A percentile compares a stretch with the other conserved stretches of the same genome.
Evolutionary conservation across 148 eudicot genomes (phyloP).

Genomic region (Oxyria digyna): DNA sequence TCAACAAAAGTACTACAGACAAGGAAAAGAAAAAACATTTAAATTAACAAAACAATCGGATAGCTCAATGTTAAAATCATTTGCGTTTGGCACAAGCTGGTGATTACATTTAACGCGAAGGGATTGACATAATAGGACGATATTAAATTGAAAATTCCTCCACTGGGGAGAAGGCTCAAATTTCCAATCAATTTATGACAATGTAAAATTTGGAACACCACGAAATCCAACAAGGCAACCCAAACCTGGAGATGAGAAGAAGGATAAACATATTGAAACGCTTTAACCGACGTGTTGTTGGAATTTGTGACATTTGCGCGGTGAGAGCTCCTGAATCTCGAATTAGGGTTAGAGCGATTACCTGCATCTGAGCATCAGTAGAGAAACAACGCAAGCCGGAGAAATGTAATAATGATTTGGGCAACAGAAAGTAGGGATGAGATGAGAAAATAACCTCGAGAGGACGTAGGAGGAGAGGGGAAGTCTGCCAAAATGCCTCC

Average conservation of each 20-base stretch:
- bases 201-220: not conserved
- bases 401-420: not conserved
- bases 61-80: not conserved
- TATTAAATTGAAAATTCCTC: not conserved
- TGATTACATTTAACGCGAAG: not conserved
- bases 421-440: not conserved
- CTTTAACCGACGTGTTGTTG: slow-evolving; percentile 16
- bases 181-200: not conserved
- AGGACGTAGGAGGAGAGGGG: slow-evolving; percentile 22
- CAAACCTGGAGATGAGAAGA: slow-evolving; percentile 29
- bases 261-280: slow-evolving; percentile 50
- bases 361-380: slow-evolving; percentile 27
- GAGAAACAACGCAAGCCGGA: not conserved
- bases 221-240: not conserved
- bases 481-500: slow-evolving; percentile 54
- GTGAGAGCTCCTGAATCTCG: slow-evolving; percentile 29
- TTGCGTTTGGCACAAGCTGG: not conserved
- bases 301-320: slow-evolving; percentile 22
- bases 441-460: not conserved
- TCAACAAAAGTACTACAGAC: not conserved
- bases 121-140: not conserved
- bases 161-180: not conserved
- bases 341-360: slow-evolving; percentile 13
- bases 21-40: not conserved
- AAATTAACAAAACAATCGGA: not conserved